Percentiles rank a stretch among this genome's conserved stretches.
Evolutionary conservation across 164 flowering plant genomes (phyloP).

Genomic region (Chimonanthus salicifolius): DNA sequence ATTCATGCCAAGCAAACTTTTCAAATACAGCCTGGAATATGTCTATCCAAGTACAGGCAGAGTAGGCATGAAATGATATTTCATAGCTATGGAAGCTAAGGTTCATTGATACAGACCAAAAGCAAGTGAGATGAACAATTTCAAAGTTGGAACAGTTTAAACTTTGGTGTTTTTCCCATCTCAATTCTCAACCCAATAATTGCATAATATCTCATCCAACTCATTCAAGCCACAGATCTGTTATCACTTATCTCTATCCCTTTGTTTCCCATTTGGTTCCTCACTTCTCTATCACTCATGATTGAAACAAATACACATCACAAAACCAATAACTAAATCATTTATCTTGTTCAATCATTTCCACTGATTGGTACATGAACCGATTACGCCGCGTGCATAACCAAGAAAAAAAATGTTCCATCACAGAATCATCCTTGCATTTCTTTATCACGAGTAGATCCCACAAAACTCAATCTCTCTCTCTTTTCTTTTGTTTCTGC

Average conservation of each 20-base stretch:
- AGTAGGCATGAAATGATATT: background rate
- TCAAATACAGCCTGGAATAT: constrained; percentile 1
- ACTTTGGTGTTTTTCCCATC: background rate
- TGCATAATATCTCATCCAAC: constrained; percentile 16
- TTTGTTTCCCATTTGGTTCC: background rate
- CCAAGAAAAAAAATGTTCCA: constrained; percentile 5
- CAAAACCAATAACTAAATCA: background rate
- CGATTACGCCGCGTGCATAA: constrained; percentile 19
- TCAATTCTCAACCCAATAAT: constrained; percentile 10
- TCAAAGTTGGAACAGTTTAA: background rate
- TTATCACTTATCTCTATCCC: constrained; percentile 5
- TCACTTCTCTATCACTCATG: background rate
- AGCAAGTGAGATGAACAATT: background rate
- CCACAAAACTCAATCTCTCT: background rate
- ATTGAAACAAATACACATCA: background rate
- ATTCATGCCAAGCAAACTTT: background rate
- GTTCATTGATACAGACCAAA: constrained; percentile 5
- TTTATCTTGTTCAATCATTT: background rate
- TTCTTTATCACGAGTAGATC: constrained; percentile 15
- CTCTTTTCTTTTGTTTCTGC: no score
- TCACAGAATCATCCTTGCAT: constrained; percentile 12
- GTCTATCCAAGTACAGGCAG: background rate
- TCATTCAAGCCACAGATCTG: constrained; percentile 13
- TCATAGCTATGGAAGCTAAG: constrained; percentile 3
- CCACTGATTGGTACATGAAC: constrained; percentile 15